A percentile compares a stretch with the other conserved stretches of the same genome.
Evolutionary conservation across 345 rosid genomes (phyloP).

Genomic region (Orychophragmus violaceus): DNA sequence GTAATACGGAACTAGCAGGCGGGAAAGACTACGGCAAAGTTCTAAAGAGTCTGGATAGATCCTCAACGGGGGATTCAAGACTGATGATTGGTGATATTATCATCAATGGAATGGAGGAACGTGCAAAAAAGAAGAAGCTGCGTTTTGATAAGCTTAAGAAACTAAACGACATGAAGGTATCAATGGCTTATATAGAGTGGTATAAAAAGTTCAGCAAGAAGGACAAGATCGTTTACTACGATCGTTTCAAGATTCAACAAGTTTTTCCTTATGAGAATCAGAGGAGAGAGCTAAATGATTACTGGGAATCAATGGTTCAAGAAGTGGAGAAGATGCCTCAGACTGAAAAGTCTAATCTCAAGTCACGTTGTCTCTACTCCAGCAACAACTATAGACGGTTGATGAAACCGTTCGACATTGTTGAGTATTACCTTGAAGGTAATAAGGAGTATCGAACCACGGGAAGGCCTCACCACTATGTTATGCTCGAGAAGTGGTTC

Average conservation of each 20-base stretch:
- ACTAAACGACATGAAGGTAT: slow-evolving; percentile 35
- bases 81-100: slow-evolving; percentile 9
- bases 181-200: slow-evolving; percentile 50
- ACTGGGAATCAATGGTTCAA: slow-evolving; percentile 49
- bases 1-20: not conserved
- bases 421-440: slow-evolving; percentile 43
- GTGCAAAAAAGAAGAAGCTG: slow-evolving; percentile 12
- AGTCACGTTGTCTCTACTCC: slow-evolving; percentile 31
- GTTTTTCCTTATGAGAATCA: not conserved
- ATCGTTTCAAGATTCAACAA: slow-evolving; percentile 35
- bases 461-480: slow-evolving; percentile 40
- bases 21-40: slow-evolving; percentile 16
- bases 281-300: slow-evolving; percentile 28
- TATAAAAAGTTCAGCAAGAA: slow-evolving; percentile 46
- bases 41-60: slow-evolving; percentile 7
- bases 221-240: slow-evolving; percentile 49
- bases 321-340: slow-evolving; percentile 49
- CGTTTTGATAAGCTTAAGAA: slow-evolving; percentile 26
- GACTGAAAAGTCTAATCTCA: slow-evolving; percentile 27
- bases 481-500: slow-evolving; percentile 48
- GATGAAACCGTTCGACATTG: slow-evolving; percentile 72
- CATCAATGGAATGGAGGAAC: slow-evolving; percentile 11
- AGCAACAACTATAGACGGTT: slow-evolving; percentile 56
- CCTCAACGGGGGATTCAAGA: not conserved
- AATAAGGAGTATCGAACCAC: slow-evolving; percentile 16